phyloP scores from a whole-genome alignment of 169 alveolate genomes.

The Plasmodium inui region DNA sequence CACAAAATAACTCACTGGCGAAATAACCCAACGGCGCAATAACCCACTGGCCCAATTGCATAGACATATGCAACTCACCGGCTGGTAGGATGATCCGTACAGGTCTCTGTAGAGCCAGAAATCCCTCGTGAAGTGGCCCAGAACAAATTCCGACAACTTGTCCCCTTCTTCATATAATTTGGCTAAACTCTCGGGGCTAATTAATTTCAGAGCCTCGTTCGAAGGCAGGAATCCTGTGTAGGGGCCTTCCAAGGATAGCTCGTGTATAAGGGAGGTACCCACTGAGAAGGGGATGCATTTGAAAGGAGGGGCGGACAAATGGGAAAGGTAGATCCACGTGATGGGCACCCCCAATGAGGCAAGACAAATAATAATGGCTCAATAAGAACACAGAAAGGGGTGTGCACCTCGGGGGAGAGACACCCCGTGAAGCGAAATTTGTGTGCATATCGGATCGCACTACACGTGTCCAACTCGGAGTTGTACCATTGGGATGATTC shows the following conservation, averaged over 20 bases:
- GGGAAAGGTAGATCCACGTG: not conserved
- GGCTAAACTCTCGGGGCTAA: conserved; percentile 51
- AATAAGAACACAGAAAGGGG: not conserved
- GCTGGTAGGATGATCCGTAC: conserved; percentile 84
- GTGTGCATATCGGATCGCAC: not conserved
- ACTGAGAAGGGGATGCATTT: conserved; percentile 12
- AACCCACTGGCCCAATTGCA: not conserved
- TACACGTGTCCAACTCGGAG: not conserved
- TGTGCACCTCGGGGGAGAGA: not conserved
- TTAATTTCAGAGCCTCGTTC: conserved; percentile 76
- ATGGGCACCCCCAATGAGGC: not conserved
- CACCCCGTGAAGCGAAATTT: not conserved
- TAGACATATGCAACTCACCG: conserved; percentile 26
- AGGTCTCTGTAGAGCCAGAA: conserved; percentile 85
- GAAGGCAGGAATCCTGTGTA: conserved; percentile 86
- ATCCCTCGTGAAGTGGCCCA: conserved; percentile 81
- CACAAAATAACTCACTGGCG: too few species aligned
- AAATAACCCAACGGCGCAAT: too few species aligned
- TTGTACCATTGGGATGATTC: conserved; percentile 47
- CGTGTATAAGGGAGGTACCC: conserved; percentile 82
- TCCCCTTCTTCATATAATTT: conserved; percentile 57
- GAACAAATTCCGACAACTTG: conserved; percentile 78
- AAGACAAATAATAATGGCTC: not conserved
- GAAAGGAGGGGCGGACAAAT: not conserved
- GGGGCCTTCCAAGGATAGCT: conserved; percentile 85